Evolutionary conservation across 345 rosid genomes (phyloP), one percentile per base, ranked within the genome.

Genomic region (Gossypium ekmanianum): DNA sequence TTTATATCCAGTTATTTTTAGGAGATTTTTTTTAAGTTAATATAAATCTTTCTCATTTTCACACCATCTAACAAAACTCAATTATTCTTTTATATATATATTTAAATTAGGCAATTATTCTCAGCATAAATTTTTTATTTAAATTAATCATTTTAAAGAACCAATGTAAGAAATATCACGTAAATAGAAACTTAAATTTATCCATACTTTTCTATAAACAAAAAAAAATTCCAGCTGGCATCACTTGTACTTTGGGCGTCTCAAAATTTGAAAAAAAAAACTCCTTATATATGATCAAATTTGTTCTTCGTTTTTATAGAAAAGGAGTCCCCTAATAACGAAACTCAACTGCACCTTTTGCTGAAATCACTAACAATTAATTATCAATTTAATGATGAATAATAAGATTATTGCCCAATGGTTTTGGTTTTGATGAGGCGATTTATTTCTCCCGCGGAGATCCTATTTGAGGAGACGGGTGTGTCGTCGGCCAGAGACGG

Each of bases 391-490:
- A 20, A n/a, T 27, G 45, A 39, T 48, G 7, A 43, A 29, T 79
- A 64, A 83, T 44, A 82, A 78, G 43, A 80, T 76, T 45, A 83
- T 84, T 48, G 81, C 54, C 77, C 83, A 74, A 3, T 74, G 80
- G 2, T 73, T 84, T 26, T 57, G 79, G 72, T 59, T 27, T 63
- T 65, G 26, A 26, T 47, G 82, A 7, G 78, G 83, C 1, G 47
- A 4, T 14, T 26, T 82, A 20, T 73, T 73, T 10, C 66, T 67
- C 55, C 75, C 80, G 65, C 84, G 83, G 68, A 76, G 86, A 55
- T 88, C 88, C 56, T 83, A 80, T 1, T 77, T 67, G 58, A 89
- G 73, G 1, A 51, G 50, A 27, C 74, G 83, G 34, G 75, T 79
- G 24, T 87, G 88, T 0, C 1, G 55, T 56, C 74, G 64, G 7